Evolutionary conservation across 805 yeast genomes (phyloP).

Genomic region (Torulaspora gathmanii): DNA sequence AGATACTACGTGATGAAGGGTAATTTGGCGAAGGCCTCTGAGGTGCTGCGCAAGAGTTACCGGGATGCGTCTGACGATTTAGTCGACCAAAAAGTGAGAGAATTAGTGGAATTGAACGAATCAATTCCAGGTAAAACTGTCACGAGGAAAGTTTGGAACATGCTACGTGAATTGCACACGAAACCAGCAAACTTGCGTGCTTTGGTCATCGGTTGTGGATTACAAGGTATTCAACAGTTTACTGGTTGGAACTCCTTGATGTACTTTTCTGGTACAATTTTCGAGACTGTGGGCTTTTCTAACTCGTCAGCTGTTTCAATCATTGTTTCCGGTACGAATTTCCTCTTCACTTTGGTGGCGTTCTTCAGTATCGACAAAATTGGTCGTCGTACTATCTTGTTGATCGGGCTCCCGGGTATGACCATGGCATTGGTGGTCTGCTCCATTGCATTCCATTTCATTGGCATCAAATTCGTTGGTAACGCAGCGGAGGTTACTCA

Average conservation of each 20-base stretch:
- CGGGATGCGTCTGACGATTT: conserved; percentile 56
- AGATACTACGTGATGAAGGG: conserved; percentile 77
- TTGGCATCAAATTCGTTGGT: conserved; percentile 56
- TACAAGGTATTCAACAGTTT: conserved; percentile 95
- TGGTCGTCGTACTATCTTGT: conserved; percentile 79
- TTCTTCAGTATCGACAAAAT: conserved; percentile 80
- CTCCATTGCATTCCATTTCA: conserved; percentile 87
- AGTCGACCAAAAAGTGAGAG: conserved; percentile 63
- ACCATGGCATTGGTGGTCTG: conserved; percentile 66
- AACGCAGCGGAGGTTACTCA: conserved; percentile 41
- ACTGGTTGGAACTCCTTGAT: conserved; percentile 94
- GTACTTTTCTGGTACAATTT: conserved; percentile 92
- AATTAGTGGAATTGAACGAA: conserved; percentile 48
- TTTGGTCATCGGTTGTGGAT: conserved; percentile 80
- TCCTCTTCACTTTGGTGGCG: conserved; percentile 80
- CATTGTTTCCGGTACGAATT: conserved; percentile 91
- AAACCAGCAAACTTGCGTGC: conserved; percentile 84
- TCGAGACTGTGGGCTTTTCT: conserved; percentile 82
- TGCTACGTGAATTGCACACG: conserved; percentile 57
- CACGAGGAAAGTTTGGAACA: conserved; percentile 51
- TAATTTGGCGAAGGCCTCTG: conserved; percentile 56
- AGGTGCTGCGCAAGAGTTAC: conserved; percentile 62
- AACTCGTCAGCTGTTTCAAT: conserved; percentile 93
- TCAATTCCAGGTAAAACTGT: conserved; percentile 46
- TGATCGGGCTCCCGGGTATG: conserved; percentile 85